A percentile compares a stretch with the other conserved stretches of the same genome.
Evolutionary conservation across 2,329 filamentous ascomycete genomes (phyloP).

Genomic region (Phialocephala sp.): DNA sequence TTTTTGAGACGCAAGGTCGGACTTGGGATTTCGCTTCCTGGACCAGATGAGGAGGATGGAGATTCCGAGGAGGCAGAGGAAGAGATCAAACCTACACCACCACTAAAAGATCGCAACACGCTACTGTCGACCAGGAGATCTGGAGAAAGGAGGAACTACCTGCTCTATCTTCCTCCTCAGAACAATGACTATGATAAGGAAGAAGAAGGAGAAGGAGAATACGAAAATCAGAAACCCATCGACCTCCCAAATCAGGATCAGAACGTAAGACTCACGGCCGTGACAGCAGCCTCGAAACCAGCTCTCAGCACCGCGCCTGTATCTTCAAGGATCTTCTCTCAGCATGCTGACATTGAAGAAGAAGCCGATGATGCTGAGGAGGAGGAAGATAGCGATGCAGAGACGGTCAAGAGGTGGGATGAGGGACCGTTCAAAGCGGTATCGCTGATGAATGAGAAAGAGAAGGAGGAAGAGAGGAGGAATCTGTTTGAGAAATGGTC

Average conservation of each 20-base stretch:
- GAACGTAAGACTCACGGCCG: not conserved
- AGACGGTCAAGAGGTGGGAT: not conserved
- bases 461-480: not conserved
- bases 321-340: conserved; percentile 9
- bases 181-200: not conserved
- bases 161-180: not conserved
- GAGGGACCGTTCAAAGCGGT: not conserved
- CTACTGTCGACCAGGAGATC: not conserved
- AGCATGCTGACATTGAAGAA: conserved; percentile 12
- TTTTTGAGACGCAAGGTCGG: conserved; percentile 3
- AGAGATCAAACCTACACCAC: conserved; percentile 28
- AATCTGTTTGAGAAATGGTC: not conserved
- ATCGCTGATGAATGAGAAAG: too few species aligned
- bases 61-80: too few species aligned
- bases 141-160: not conserved
- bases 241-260: not conserved
- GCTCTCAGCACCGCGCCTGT: not conserved
- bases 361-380: conserved; percentile 14
- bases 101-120: conserved; percentile 24
- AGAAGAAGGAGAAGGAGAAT: not conserved
- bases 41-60: not conserved
- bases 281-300: not conserved
- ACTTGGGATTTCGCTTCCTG: not conserved
- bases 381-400: not conserved
- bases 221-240: not conserved